Evolutionary conservation across 192 early-diverging fungal genomes (phyloP), one percentile per base, ranked within the genome.

Genomic region (Coemansia sp.): DNA sequence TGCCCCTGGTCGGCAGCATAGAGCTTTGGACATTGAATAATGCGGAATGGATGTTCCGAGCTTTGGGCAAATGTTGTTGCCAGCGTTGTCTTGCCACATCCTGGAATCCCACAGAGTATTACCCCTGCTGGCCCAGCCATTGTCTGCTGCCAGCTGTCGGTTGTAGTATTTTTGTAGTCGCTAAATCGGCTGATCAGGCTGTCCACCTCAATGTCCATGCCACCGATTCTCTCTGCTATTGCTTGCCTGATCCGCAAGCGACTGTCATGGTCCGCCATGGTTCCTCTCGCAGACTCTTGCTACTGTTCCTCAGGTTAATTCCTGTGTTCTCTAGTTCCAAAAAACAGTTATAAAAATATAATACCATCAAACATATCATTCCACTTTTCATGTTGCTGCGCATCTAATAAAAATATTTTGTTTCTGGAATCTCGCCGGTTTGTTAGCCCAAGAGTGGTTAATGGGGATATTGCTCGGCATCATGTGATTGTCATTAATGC

Each of bases 1-100:
- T 69, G 68, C 19, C 81, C 81, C 39, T 83, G 73, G 26, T 78
- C 77, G 0, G 77, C 73, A 1, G 64, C 65, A 63, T 79, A 83
- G 3, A 83, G 59, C 40, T 83, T 73, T 10, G 81, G 77, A 19
- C 81, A 83, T 32, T 67, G 69, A n/a, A 83, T 64, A 43, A 64
- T 49, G 0, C 65, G 66, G 56, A 69, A 69, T 8, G 62, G 47
- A 41, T 63, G 45, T 26, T 66, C 73, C 19, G 67, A 56, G 61
- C 51, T 55, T 52, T 59, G 59, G 5, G 68, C 76, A 69, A 83
- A 83, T 36, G 54, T 21, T 11, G 39, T 22, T 4, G 77, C 77
- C 51, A 83, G 69, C 57, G 67, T 71, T 26, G 71, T 77, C 61
- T 82, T 82, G 32, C 80, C 80, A 10, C 74, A 46, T 1, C 80